These are phyloP conservation scores for Euptelea pleiosperma DNA, from an alignment of 164 flowering plant species.

Conservation along the genomic window DNA sequence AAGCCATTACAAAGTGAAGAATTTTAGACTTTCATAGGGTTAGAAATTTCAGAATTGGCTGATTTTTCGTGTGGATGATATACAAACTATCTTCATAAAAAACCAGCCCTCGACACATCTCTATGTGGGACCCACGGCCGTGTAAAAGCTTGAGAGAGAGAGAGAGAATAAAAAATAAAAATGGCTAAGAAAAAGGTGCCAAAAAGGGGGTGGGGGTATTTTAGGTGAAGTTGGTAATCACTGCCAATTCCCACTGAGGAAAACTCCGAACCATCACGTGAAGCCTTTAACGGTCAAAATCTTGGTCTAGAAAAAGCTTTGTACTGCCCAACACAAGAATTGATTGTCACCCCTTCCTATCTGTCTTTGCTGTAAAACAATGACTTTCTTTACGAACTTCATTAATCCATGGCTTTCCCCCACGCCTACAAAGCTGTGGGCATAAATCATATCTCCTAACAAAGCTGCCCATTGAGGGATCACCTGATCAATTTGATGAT, in stretches of 20 bases:
- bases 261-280: constrained; percentile 42
- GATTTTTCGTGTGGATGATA: no score
- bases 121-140: no score
- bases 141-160: background rate
- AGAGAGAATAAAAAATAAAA: background rate
- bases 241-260: constrained; percentile 24
- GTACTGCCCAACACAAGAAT: constrained; percentile 19
- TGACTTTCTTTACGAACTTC: constrained; percentile 14
- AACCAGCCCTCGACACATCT: no score
- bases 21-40: no score
- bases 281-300: constrained; percentile 32
- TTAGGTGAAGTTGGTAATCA: constrained; percentile 16
- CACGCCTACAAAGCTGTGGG: no score
- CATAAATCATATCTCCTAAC: constrained; percentile 6
- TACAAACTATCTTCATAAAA: no score
- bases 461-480: background rate
- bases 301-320: constrained; percentile 24
- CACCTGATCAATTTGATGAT: no score
- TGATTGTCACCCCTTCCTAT: constrained; percentile 15
- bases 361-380: constrained; percentile 31
- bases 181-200: background rate
- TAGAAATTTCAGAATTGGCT: no score
- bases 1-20: no score
- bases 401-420: constrained; percentile 1
- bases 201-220: background rate